A percentile compares a stretch with the other conserved stretches of the same genome.
Evolutionary conservation across 208 protist genomes (phyloP).

Genomic region (Crithidia thermophila): DNA sequence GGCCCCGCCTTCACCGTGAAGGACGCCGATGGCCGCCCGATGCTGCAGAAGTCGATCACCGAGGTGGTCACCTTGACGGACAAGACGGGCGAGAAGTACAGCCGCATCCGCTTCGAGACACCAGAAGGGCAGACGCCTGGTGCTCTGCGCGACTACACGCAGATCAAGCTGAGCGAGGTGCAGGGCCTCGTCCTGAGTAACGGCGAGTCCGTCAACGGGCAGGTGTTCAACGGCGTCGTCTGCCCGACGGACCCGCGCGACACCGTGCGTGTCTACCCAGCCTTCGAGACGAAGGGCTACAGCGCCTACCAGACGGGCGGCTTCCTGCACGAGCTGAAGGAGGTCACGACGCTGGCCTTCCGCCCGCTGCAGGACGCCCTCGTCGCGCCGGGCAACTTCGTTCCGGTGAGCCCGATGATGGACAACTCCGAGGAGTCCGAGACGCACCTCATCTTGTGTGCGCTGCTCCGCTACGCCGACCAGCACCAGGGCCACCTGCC

Average conservation of each 20-base stretch:
- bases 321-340: slow-evolving; percentile 87
- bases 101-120: slow-evolving; percentile 78
- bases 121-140: slow-evolving; percentile 85
- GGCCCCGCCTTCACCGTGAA: slow-evolving; percentile 75
- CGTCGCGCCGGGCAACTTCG: slow-evolving; percentile 61
- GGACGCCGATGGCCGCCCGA: slow-evolving; percentile 81
- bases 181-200: slow-evolving; percentile 57
- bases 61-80: slow-evolving; percentile 59
- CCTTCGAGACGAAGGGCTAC: slow-evolving; percentile 74
- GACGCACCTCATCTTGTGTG: slow-evolving; percentile 62
- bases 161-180: slow-evolving; percentile 88
- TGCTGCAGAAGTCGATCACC: slow-evolving; percentile 79
- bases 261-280: slow-evolving; percentile 87
- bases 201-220: slow-evolving; percentile 71
- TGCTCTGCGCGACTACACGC: slow-evolving; percentile 83
- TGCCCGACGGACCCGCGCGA: slow-evolving; percentile 74
- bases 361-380: slow-evolving; percentile 63
- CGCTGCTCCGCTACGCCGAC: slow-evolving; percentile 75
- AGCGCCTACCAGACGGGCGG: slow-evolving; percentile 78
- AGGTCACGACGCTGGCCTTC: slow-evolving; percentile 59
- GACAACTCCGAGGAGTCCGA: slow-evolving; percentile 81
- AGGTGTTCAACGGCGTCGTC: slow-evolving; percentile 74
- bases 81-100: slow-evolving; percentile 70
- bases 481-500: slow-evolving; percentile 58
- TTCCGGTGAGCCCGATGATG: slow-evolving; percentile 86